Evolutionary conservation across 1,284 basidiomycete genomes (phyloP), one percentile per base, ranked within the genome.

Genomic region (Ceratorhiza oryzae-sativae): DNA sequence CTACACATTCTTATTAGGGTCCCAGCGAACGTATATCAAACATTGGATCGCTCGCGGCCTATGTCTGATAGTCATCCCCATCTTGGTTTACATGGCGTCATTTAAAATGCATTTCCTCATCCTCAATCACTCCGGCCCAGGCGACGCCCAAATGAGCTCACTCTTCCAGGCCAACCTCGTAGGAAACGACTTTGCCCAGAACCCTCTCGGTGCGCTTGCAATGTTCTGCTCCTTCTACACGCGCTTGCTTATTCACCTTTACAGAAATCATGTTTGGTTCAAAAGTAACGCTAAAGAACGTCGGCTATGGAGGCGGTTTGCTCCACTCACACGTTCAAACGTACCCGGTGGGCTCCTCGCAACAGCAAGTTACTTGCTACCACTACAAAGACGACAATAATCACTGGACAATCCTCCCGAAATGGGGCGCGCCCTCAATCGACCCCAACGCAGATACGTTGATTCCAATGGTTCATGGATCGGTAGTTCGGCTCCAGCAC

Each of bases 381-480:
- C 97, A 99, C 83, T 98, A 99, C 88, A 97, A 97, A 82, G 97
- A 99, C 81, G 88, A 90, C 72, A 99, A 99, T 86, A 99, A 99
- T 82, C 87, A 98, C 68, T 99, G 94, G 90, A 78, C 85, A 48
- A 80, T 99, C 76, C 85, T 90, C 1, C 95, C 94, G 1, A 85
- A 84, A 2, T 97, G 95, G 94, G 87, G 91, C 55, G 88, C 90
- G 73, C 83, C 87, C 0, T 80, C 82, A 0, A 85, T 91, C 76
- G 86, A 93, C 77, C 85, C 84, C 4, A 85, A 90, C 55, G 86
- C 83, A 34, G 86, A 88, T 6, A 45, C 42, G n/a, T 55, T 70
- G 41, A 41, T 59, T 30, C 79, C 79, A 27, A 78, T 79, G 10
- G 81, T 97, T 51, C 85, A 84, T 42, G 91, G 90, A 32, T 93